Evolutionary conservation across 2,329 filamentous ascomycete genomes (phyloP).

Genomic region (Plectosphaerella plurivora): DNA sequence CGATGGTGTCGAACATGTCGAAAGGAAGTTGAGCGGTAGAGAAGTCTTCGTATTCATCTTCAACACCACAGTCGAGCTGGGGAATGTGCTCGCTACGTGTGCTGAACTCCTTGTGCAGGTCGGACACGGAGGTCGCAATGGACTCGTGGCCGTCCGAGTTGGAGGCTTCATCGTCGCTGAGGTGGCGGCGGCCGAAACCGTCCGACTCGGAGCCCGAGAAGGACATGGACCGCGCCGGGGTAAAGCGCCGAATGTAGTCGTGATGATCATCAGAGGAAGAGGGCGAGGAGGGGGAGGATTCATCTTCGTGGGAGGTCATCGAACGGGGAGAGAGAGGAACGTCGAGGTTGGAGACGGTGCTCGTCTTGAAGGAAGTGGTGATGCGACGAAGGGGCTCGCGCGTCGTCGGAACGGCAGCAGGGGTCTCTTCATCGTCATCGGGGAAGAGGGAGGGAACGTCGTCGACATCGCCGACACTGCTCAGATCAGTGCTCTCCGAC

Average conservation of each 20-base stretch:
- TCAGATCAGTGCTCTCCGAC: conserved; percentile 31
- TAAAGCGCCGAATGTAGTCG: conserved; percentile 26
- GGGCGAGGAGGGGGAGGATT: conserved; percentile 29
- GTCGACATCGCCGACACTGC: conserved; percentile 29
- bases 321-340: conserved; percentile 44
- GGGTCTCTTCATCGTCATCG: conserved; percentile 28
- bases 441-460: conserved; percentile 35
- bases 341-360: conserved; percentile 17
- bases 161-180: conserved; percentile 30
- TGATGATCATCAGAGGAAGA: conserved; percentile 22
- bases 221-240: conserved; percentile 44
- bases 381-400: conserved; percentile 36
- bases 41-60: conserved; percentile 22
- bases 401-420: conserved; percentile 23
- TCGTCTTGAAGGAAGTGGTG: conserved; percentile 17
- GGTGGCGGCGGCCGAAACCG: conserved; percentile 18
- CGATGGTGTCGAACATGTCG: conserved; percentile 22
- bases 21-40: conserved; percentile 33
- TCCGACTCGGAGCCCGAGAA: conserved; percentile 48
- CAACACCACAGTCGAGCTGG: neutral
- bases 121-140: conserved; percentile 38
- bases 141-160: conserved; percentile 41
- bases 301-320: conserved; percentile 43
- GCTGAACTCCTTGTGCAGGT: conserved; percentile 35
- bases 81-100: conserved; percentile 23